These are phyloP conservation scores for Leccinum arenicola DNA, from an alignment of 768 basidiomycete genomes.

Conservation along the genomic window DNA sequence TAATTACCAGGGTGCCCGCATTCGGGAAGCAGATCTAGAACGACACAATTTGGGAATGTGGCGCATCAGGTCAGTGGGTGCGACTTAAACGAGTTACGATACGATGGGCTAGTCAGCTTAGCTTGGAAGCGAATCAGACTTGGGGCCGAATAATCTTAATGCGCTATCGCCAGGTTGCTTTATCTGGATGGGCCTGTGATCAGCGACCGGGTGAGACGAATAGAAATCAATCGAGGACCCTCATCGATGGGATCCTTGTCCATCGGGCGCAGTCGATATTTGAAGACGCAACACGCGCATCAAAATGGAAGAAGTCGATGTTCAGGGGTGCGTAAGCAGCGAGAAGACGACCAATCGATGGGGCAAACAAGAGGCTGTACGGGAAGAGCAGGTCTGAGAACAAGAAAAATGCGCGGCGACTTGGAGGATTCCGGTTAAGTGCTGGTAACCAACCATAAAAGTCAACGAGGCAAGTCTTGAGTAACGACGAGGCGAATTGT, in stretches of 20 bases:
- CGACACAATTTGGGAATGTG: not conserved
- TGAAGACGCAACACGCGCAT: slow-evolving; percentile 35
- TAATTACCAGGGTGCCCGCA: not conserved
- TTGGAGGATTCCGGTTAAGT: slow-evolving; percentile 9
- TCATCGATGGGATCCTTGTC: slow-evolving; percentile 16
- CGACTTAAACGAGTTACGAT: slow-evolving; percentile 3
- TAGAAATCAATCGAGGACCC: slow-evolving; percentile 13
- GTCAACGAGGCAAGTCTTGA: slow-evolving; percentile 10
- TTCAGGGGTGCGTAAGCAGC: slow-evolving; percentile 24
- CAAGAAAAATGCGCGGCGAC: slow-evolving; percentile 18
- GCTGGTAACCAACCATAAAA: slow-evolving; percentile 1
- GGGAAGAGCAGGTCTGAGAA: not conserved
- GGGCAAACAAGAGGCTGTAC: slow-evolving; percentile 27
- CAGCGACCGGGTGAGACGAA: not conserved
- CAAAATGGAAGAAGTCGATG: slow-evolving; percentile 32
- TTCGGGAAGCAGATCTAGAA: slow-evolving; percentile 6
- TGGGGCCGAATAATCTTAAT: not conserved
- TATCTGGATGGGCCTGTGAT: slow-evolving; percentile 10
- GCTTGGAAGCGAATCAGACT: slow-evolving; percentile 9
- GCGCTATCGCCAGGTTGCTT: slow-evolving; percentile 8
- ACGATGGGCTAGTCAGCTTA: not conserved
- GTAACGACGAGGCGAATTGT: slow-evolving; percentile 5
- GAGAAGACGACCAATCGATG: slow-evolving; percentile 19
- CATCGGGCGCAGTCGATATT: slow-evolving; percentile 32
- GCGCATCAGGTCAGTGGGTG: slow-evolving; percentile 14